A percentile compares a stretch with the other conserved stretches of the same genome.
Conservation (phyloP, 169 alveolate genomes). For the Babesia bigemina region DNA sequence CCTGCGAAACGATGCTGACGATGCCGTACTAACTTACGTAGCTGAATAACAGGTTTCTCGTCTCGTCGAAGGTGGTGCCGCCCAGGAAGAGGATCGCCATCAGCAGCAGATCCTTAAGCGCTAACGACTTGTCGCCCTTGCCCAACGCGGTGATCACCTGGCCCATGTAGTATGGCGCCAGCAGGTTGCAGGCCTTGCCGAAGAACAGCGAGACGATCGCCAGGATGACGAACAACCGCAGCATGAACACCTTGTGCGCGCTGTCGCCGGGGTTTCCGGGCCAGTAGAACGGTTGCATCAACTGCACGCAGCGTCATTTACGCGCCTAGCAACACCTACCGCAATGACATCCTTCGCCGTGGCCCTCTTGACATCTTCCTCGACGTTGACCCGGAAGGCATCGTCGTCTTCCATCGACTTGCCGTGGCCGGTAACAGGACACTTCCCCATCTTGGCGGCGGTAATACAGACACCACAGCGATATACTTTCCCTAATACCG, state of each 20-base stretch:
- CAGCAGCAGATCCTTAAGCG: constrained; percentile 3
- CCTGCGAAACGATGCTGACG: constrained; percentile 1
- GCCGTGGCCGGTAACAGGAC: constrained; percentile 24
- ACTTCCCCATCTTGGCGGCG: constrained; percentile 24
- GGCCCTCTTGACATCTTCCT: background rate
- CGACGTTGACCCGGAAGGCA: constrained; percentile 4
- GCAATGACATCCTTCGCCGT: background rate
- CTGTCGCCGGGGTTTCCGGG: constrained; percentile 28
- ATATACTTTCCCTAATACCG: no score
- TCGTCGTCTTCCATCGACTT: background rate
- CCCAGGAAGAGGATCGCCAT: constrained; percentile 9
- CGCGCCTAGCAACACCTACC: background rate
- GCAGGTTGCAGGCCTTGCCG: constrained; percentile 40
- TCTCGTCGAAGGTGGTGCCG: constrained; percentile 43
- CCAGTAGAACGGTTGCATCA: constrained; percentile 60
- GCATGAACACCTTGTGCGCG: constrained; percentile 2
- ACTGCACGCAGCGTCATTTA: constrained; percentile 1
- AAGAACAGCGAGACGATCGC: constrained; percentile 28
- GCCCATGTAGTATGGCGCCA: constrained; percentile 56
- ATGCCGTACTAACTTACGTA: constrained; percentile 30
- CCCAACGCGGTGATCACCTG: constrained; percentile 8
- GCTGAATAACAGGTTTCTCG: constrained; percentile 49
- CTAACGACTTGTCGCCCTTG: background rate
- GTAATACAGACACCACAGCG: background rate
- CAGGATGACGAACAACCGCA: constrained; percentile 32